Evolutionary conservation across 495 filamentous ascomycete species (phyloP).

Genomic region (Trypethelium eluteriae): DNA sequence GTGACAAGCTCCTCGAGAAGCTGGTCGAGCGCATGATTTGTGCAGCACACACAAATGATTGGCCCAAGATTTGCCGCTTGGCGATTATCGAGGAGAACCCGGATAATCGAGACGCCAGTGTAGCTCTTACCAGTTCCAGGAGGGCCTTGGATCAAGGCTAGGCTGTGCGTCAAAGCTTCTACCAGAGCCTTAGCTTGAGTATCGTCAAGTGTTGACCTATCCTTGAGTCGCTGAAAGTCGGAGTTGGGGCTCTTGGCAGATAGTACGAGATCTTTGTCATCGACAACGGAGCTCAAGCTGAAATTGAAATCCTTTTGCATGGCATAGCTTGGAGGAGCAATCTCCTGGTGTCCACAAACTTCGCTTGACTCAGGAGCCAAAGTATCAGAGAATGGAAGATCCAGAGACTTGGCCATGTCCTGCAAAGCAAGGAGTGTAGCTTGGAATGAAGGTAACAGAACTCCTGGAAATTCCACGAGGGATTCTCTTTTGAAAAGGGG

Average conservation of each 20-base stretch:
- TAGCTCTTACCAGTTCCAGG: constrained; percentile 73
- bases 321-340: constrained; percentile 50
- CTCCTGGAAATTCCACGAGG: constrained; percentile 61
- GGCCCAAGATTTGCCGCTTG: constrained; percentile 46
- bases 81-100: constrained; percentile 54
- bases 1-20: constrained; percentile 56
- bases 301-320: constrained; percentile 44
- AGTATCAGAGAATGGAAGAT: constrained; percentile 54
- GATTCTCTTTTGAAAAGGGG: constrained; percentile 15
- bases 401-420: constrained; percentile 40
- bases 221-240: constrained; percentile 36
- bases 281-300: constrained; percentile 43
- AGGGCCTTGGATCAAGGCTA: constrained; percentile 68
- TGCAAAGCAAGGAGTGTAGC: constrained; percentile 57
- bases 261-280: constrained; percentile 31
- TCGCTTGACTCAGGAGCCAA: constrained; percentile 38
- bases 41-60: constrained; percentile 57
- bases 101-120: constrained; percentile 49
- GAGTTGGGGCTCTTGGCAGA: constrained; percentile 32
- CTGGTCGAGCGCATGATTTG: constrained; percentile 72
- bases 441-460: constrained; percentile 58
- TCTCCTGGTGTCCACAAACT: constrained; percentile 11
- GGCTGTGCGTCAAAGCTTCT: constrained; percentile 43
- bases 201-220: constrained; percentile 47
- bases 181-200: constrained; percentile 52